Percentiles rank a stretch among this genome's conserved stretches.
Evolutionary conservation across 371 early-diverging fungal genomes (phyloP).

Genomic region (Apophysomyces elegans): DNA sequence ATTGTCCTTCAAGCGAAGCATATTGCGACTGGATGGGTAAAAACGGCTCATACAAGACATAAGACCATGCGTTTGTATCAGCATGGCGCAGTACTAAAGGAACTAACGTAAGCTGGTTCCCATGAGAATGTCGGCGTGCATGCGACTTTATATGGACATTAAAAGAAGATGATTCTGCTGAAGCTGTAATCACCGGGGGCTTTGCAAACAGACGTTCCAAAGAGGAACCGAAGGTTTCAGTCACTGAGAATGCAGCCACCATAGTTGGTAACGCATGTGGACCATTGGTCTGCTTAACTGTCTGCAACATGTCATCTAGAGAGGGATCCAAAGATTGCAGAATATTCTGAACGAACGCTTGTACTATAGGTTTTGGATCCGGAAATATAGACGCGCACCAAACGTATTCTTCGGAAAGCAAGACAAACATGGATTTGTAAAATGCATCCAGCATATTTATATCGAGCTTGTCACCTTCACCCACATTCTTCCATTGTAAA

Average conservation of each 20-base stretch:
- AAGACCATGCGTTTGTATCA: conserved; percentile 55
- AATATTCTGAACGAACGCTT: conserved; percentile 59
- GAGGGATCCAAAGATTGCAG: conserved; percentile 63
- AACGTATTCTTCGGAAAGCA: conserved; percentile 62
- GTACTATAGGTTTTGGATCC: conserved; percentile 52
- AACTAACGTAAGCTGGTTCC: conserved; percentile 17
- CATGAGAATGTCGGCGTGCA: conserved; percentile 24
- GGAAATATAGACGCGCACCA: conserved; percentile 69
- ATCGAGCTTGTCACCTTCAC: conserved; percentile 18
- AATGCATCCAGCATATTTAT: conserved; percentile 43
- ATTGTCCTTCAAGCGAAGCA: conserved; percentile 53
- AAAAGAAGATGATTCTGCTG: conserved; percentile 19
- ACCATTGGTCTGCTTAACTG: conserved; percentile 32
- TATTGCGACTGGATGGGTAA: conserved; percentile 66
- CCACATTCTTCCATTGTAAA: conserved; percentile 20
- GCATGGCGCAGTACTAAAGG: conserved; percentile 30
- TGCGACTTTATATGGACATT: conserved; percentile 21
- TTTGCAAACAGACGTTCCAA: conserved; percentile 58
- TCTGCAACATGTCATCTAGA: conserved; percentile 38
- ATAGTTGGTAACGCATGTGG: conserved; percentile 43
- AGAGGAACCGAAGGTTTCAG: conserved; percentile 57
- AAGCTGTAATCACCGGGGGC: conserved; percentile 40
- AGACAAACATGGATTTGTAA: conserved; percentile 52
- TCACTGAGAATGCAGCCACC: conserved; percentile 47
- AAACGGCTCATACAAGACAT: conserved; percentile 65